These are phyloP conservation scores for Pseudozyma hubeiensis DNA, from an alignment of 1,284 basidiomycete genomes.

Conservation along the genomic window DNA sequence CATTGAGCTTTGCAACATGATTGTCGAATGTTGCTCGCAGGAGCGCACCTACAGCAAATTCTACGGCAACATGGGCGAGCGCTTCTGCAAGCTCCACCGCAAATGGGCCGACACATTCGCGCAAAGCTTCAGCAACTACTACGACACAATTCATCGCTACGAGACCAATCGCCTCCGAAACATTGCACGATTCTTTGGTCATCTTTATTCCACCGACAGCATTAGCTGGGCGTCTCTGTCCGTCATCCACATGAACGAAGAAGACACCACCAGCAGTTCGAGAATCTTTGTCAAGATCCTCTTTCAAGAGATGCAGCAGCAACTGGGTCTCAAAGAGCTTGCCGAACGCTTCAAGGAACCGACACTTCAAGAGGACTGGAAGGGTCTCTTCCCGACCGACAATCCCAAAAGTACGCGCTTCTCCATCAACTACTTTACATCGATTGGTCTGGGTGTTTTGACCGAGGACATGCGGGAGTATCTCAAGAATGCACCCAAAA, in stretches of 20 bases:
- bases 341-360: slow-evolving; percentile 79
- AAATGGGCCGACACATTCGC: slow-evolving; percentile 92
- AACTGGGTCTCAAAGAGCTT: slow-evolving; percentile 84
- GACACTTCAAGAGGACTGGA: slow-evolving; percentile 77
- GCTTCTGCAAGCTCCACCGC: slow-evolving; percentile 94
- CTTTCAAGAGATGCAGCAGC: slow-evolving; percentile 92
- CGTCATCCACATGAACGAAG: slow-evolving; percentile 92
- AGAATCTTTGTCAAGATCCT: slow-evolving; percentile 98
- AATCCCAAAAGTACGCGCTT: slow-evolving; percentile 97
- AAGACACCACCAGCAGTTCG: slow-evolving; percentile 93
- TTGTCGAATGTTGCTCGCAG: slow-evolving; percentile 99
- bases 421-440: slow-evolving; percentile 93
- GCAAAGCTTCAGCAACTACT: slow-evolving; percentile 88
- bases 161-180: slow-evolving; percentile 98
- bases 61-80: slow-evolving; percentile 94
- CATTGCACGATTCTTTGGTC: slow-evolving; percentile 95
- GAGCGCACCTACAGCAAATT: slow-evolving; percentile 96
- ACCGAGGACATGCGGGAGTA: slow-evolving; percentile 98
- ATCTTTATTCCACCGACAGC: slow-evolving; percentile 79
- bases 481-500: slow-evolving; percentile 89
- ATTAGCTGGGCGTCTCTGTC: slow-evolving; percentile 89
- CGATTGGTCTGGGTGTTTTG: slow-evolving; percentile 86
- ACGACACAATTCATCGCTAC: slow-evolving; percentile 96
- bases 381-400: slow-evolving; percentile 92
- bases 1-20: slow-evolving; percentile 97